Conservation (phyloP, 73 alveolate species). For the Paramecium tetraurelia region DNA sequence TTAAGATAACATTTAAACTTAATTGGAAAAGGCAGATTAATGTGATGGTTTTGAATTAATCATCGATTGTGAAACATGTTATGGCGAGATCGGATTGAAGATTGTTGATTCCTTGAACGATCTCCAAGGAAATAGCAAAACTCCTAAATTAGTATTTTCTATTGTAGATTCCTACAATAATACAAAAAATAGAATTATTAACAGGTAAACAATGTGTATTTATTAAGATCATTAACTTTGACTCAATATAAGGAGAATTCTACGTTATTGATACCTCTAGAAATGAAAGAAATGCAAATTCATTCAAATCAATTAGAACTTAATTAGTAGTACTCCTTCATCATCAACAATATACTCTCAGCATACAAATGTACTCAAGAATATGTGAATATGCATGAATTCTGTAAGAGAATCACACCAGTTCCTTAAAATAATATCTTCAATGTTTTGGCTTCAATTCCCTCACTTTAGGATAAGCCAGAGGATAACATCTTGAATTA, state of each 20-base stretch:
- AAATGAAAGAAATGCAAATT: background rate
- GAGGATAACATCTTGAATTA: constrained; percentile 12
- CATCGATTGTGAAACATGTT: background rate
- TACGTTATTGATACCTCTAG: background rate
- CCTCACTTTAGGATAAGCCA: background rate
- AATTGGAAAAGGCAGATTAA: background rate
- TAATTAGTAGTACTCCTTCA: background rate
- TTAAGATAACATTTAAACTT: background rate
- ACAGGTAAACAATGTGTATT: background rate
- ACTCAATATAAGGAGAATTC: background rate
- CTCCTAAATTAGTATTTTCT: background rate
- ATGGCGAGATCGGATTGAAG: background rate
- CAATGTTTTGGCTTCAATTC: background rate
- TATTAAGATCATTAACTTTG: background rate
- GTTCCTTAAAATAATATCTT: background rate
- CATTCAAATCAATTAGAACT: background rate
- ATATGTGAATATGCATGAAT: background rate
- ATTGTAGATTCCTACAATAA: background rate
- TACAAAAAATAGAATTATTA: background rate
- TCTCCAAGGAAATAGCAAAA: background rate
- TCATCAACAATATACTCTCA: background rate
- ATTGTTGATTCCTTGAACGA: background rate
- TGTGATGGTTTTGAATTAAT: background rate
- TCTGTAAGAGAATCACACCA: background rate
- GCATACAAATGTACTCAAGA: background rate